Base-by-base conservation (phyloP, 177 flowering plant genomes). In the Vitis hybrid region DNA sequence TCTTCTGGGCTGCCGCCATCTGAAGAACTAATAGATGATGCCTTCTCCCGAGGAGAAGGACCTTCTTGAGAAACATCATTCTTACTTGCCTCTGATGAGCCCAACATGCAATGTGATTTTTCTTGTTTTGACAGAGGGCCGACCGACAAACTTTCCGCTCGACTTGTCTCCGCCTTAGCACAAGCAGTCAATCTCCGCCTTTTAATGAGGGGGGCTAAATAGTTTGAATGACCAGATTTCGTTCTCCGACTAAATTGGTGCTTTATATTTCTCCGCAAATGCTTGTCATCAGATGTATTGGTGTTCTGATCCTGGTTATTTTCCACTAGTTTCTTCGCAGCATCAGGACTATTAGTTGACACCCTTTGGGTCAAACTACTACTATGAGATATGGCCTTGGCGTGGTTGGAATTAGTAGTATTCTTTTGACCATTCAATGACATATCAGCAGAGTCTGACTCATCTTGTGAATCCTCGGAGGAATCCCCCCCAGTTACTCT, bases 111-210 rank as follows among this genome's bases (percentile, higher is more conserved):
- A 35, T 7, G 58, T 27, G 21, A 15, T 55, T 61, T 73, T 32
- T 60, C 58, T 66, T 79, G 73, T 49, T 72, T 77, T 52, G 57
- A 65, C 14, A 14, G 70, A 5, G 35, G 60, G 9, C 52, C 79
- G 7, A 10, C 55, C 3, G 74, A 63, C 60, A 69, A 70, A 48
- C 32, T 56, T 27, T 70, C 35, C 9, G 50, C 41, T 20, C 21
- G 18, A 32, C 62, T 69, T 27, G 53, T 67, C 58, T 79, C 83
- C 50, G 71, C 73, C 64, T 65, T 62, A 61, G 57, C 71, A 81
- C 86, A 77, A 66, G 78, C 77, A 59, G 68, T 78, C 69, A 85
- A 70, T 68, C 80, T 80, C 65, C 73, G 72, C 11, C 80, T 65
- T 71, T 88, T 88, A 13, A 64, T 59, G 15, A 55, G 63, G 13